Base-by-base conservation (phyloP, 495 filamentous ascomycete species). In the Sporormia fimetaria region DNA sequence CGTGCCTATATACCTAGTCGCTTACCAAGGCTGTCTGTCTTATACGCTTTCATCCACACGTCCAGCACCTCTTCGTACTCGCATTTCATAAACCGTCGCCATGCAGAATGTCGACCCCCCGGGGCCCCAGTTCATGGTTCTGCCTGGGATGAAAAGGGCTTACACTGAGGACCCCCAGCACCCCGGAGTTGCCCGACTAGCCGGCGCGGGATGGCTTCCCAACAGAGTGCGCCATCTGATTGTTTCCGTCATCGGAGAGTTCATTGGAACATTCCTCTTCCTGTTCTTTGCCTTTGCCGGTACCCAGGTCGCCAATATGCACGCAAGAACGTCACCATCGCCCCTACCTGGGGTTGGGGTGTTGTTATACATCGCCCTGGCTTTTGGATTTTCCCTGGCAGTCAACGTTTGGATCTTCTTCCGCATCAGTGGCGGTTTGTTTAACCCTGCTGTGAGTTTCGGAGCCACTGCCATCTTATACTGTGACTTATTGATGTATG, bases 321-420 rank as follows among this genome's bases (percentile, higher is more conserved):
- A 57, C 33, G 24, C 51, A 16, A 20, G 22, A n/a, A 24, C 20
- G 21, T 21, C 23, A 15, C 32, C 21, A 16, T 21, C 35, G 4
- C 12, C 3, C 16, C 31, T 12, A 15, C 60, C 47, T 9, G 51
- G 52, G 24, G 35, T 47, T 2, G 43, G 52, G 4, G 36, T 54
- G 11, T 58, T 92, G 24, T 58, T 87, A 14, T 93, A 78, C 57
- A 79, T 87, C 32, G 58, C 79, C 0, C 57, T 87, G 8, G 65
- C 65, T 10, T 92, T 90, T 48, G 84, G 82, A 0, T 74, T 86
- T 52, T 75, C 78, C 7, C 65, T 92, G 40, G 74, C 73, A 7
- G 80, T 83, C 55, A 90, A 87, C 52, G 81, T 81, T 1, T 93
- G 81, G 83, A 72, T 83, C 0, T 92, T 88, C 66, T 90, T 81